A percentile compares a stretch with the other conserved stretches of the same genome.
phyloP scores from a whole-genome alignment of 225 moss, liverwort and hornwort genomes.

The Thuidium tamariscinum region DNA sequence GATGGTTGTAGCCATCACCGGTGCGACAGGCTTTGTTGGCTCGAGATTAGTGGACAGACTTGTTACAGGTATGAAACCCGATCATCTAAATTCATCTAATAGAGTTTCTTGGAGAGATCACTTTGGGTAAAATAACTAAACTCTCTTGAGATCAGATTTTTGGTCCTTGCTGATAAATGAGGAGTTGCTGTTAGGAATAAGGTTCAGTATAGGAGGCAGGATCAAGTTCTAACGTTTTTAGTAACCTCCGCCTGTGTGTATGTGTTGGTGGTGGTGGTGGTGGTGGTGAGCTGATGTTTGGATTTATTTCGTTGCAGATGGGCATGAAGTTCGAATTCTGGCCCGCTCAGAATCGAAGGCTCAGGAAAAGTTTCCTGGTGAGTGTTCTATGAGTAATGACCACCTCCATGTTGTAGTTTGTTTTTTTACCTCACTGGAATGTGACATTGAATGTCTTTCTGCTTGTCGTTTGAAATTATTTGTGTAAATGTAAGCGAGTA shows the following conservation, averaged over 20 bases:
- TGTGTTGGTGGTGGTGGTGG: no score
- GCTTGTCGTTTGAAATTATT: neutral
- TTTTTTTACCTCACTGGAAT: neutral
- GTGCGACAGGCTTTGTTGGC: constrained; percentile 81
- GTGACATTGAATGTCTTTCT: neutral
- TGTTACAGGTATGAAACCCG: constrained; percentile 42
- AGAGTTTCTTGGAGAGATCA: neutral
- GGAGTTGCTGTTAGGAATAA: neutral
- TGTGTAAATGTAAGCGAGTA: neutral
- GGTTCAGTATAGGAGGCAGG: neutral
- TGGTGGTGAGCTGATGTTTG: neutral
- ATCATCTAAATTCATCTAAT: neutral
- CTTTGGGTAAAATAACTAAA: neutral
- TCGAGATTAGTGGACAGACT: constrained; percentile 62
- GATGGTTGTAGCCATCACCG: constrained; percentile 81
- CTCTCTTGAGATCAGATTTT: neutral
- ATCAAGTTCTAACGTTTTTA: neutral
- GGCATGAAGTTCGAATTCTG: constrained; percentile 73
- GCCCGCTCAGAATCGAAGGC: constrained; percentile 74
- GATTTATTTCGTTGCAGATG: constrained; percentile 42
- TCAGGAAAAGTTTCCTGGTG: constrained; percentile 62
- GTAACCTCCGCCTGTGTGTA: neutral
- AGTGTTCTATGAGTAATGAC: neutral
- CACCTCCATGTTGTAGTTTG: neutral
- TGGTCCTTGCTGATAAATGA: neutral